These are phyloP conservation scores for Annulohypoxylon nitens DNA, from an alignment of 495 filamentous ascomycete genomes.

Conservation along the genomic window DNA sequence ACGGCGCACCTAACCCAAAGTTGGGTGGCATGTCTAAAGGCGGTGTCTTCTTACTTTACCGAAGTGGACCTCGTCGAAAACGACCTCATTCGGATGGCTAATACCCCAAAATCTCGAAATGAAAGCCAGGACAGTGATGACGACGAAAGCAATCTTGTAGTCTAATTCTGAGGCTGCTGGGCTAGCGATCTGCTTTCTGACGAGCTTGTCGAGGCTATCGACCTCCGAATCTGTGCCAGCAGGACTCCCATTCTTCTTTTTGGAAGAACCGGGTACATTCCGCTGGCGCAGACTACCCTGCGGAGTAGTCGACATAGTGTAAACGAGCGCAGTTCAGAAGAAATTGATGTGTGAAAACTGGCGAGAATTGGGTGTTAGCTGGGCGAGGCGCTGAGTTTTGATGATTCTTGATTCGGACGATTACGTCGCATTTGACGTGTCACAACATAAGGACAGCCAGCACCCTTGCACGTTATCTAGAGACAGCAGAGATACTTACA, in stretches of 20 bases:
- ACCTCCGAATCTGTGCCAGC: conserved; percentile 60
- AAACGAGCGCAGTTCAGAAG: conserved; percentile 38
- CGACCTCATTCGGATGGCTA: conserved; percentile 92
- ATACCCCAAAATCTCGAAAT: conserved; percentile 95
- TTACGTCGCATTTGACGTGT: conserved; percentile 32
- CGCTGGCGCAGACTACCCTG: conserved; percentile 68
- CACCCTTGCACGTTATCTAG: background rate
- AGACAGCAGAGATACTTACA: conserved; percentile 30
- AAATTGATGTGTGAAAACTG: conserved; percentile 32
- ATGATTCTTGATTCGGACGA: conserved; percentile 25
- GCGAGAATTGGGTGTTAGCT: conserved; percentile 25
- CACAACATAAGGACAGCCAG: conserved; percentile 17
- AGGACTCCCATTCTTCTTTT: conserved; percentile 58
- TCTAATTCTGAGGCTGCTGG: conserved; percentile 75
- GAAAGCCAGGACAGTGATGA: conserved; percentile 89
- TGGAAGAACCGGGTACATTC: conserved; percentile 59
- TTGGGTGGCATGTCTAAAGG: background rate
- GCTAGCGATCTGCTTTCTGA: conserved; percentile 43
- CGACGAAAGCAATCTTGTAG: conserved; percentile 81
- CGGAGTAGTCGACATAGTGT: conserved; percentile 59
- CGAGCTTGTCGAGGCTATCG: conserved; percentile 57
- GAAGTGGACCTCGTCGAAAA: conserved; percentile 99
- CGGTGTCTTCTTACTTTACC: conserved; percentile 80
- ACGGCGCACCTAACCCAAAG: background rate
- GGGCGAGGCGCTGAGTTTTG: background rate